A percentile compares a stretch with the other conserved stretches of the same genome.
phyloP scores from a whole-genome alignment of 768 basidiomycete species.

The Termitomyces sp. region DNA sequence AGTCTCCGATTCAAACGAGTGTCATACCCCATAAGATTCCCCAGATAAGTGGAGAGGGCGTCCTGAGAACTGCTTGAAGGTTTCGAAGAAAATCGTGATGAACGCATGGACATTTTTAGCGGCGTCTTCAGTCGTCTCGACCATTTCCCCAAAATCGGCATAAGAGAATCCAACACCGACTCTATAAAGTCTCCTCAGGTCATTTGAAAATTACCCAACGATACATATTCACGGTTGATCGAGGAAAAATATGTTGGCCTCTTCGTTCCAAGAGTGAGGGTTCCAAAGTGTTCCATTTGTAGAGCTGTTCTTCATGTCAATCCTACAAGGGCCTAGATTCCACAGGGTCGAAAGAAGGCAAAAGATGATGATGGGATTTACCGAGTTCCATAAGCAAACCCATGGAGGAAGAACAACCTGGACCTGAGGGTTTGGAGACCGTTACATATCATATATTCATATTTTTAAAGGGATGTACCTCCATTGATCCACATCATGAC shows the following conservation, averaged over 20 bases:
- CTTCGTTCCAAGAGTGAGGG: conserved; percentile 59
- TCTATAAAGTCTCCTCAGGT: conserved; percentile 20
- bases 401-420: conserved; percentile 46
- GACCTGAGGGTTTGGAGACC: conserved; percentile 31
- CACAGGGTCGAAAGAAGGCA: background rate
- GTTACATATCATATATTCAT: background rate
- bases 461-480: conserved; percentile 21
- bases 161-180: conserved; percentile 72
- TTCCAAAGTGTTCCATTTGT: conserved; percentile 59
- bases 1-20: background rate
- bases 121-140: conserved; percentile 77
- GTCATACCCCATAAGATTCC: conserved; percentile 69
- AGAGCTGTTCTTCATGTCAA: conserved; percentile 52
- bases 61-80: conserved; percentile 67
- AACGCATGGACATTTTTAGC: conserved; percentile 73
- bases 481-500: conserved; percentile 72
- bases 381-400: conserved; percentile 73
- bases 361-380: conserved; percentile 24
- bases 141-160: conserved; percentile 60
- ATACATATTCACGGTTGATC: conserved; percentile 47
- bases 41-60: conserved; percentile 68
- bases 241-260: conserved; percentile 66
- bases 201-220: background rate
- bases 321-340: conserved; percentile 32
- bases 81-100: conserved; percentile 74